Evolutionary conservation across 2,329 filamentous ascomycete genomes (phyloP).

Genomic region (Colletotrichum echinochloae): DNA sequence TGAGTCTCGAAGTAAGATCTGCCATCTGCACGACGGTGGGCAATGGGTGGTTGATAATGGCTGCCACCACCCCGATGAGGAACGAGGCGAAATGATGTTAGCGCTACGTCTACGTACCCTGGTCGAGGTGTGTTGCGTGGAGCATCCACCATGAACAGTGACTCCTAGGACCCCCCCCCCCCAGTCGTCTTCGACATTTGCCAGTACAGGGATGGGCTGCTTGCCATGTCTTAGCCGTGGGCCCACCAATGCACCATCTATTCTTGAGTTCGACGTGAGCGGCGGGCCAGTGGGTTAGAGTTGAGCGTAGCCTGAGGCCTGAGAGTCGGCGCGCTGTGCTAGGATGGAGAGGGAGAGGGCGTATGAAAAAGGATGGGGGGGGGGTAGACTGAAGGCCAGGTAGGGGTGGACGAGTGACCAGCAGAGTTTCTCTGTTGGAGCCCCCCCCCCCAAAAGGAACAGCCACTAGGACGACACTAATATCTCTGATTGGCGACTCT

Average conservation of each 20-base stretch:
- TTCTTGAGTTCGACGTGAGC: constrained; percentile 53
- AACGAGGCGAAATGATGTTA: constrained; percentile 43
- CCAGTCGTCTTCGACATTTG: constrained; percentile 42
- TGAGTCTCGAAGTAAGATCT: constrained; percentile 7
- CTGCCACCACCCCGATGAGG: constrained; percentile 35
- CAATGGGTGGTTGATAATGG: constrained; percentile 42
- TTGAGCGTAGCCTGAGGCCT: constrained; percentile 44
- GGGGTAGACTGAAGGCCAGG: constrained; percentile 42
- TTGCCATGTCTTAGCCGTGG: constrained; percentile 45
- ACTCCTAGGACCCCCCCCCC: constrained; percentile 45
- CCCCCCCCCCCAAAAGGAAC: constrained; percentile 42
- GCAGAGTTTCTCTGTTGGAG: constrained; percentile 43
- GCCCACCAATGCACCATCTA: constrained; percentile 55
- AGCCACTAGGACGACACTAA: constrained; percentile 43
- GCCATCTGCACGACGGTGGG: constrained; percentile 36
- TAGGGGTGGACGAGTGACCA: constrained; percentile 45
- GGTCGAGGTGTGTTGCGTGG: constrained; percentile 50
- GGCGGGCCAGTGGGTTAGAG: constrained; percentile 48
- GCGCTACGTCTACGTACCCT: constrained; percentile 39
- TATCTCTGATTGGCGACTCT: constrained; percentile 56
- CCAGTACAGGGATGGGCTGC: constrained; percentile 46
- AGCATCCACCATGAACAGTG: constrained; percentile 48
- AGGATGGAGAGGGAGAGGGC: constrained; percentile 7
- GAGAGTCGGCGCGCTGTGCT: constrained; percentile 39
- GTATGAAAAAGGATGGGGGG: constrained; percentile 43